A percentile compares a stretch with the other conserved stretches of the same genome.
These are phyloP conservation scores for Chloris gayana DNA, from an alignment of 176 grass and related monocot species.

Conservation along the genomic window DNA sequence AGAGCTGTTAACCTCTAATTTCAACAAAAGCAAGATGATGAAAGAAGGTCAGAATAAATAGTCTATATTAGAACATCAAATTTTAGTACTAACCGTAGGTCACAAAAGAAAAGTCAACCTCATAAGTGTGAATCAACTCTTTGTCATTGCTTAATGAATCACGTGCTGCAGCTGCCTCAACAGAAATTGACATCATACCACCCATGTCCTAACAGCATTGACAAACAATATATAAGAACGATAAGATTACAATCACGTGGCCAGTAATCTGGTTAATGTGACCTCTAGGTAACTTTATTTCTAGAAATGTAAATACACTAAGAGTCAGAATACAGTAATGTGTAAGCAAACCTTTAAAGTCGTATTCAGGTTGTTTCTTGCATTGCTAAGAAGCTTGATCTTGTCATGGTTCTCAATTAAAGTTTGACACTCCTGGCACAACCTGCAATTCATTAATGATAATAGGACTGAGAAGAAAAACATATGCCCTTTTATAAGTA, in stretches of 20 bases:
- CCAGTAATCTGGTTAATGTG: slow-evolving; percentile 16
- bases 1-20: slow-evolving; percentile 92
- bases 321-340: slow-evolving; percentile 20
- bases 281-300: slow-evolving; percentile 14
- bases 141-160: slow-evolving; percentile 92
- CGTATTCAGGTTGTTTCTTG: slow-evolving; percentile 97
- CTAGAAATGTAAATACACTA: slow-evolving; percentile 15
- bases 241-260: neutral
- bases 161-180: slow-evolving; percentile 91
- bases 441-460: slow-evolving; percentile 52
- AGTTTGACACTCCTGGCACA: slow-evolving; percentile 98
- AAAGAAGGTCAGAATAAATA: slow-evolving; percentile 46
- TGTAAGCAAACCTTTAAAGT: slow-evolving; percentile 82
- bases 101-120: slow-evolving; percentile 65
- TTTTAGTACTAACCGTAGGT: slow-evolving; percentile 20
- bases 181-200: slow-evolving; percentile 99
- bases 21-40: slow-evolving; percentile 46
- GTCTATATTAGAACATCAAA: slow-evolving; percentile 24
- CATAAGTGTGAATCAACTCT: slow-evolving; percentile 94
- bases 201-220: slow-evolving; percentile 77
- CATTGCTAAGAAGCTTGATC: slow-evolving; percentile 99
- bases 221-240: slow-evolving; percentile 25
- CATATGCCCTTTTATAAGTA: slow-evolving; percentile 14
- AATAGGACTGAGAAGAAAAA: slow-evolving; percentile 40
- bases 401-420: slow-evolving; percentile 99